Conservation (phyloP, 352 stramenopile species). For the Paralagenidium karlingii region DNA sequence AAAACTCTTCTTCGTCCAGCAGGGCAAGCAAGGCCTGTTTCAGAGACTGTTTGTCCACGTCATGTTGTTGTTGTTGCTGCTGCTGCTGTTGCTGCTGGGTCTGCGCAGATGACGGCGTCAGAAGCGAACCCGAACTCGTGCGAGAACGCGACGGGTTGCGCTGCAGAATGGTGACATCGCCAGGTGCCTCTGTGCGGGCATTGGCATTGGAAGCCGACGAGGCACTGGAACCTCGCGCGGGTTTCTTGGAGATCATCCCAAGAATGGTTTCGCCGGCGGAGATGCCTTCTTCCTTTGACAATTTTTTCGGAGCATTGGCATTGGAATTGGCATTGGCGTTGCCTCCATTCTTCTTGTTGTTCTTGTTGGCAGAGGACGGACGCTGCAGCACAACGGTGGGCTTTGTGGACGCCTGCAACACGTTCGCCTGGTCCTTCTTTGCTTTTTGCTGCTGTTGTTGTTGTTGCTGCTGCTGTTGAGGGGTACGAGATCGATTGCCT, state of each 20-base stretch:
- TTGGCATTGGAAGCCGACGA: not conserved
- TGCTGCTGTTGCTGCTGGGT: constrained; percentile 15
- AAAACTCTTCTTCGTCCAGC: constrained; percentile 73
- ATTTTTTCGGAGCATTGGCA: constrained; percentile 30
- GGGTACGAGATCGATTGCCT: too few species aligned
- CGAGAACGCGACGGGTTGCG: constrained; percentile 9
- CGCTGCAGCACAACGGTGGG: constrained; percentile 9
- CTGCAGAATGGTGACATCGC: constrained; percentile 2
- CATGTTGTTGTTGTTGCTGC: constrained; percentile 7
- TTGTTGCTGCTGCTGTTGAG: constrained; percentile 7
- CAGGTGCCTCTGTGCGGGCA: not conserved
- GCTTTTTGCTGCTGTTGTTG: constrained; percentile 14
- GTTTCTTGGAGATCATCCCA: constrained; percentile 57
- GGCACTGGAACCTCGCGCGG: too few species aligned
- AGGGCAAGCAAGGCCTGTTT: constrained; percentile 74
- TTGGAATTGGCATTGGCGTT: constrained; percentile 6
- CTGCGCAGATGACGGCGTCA: too few species aligned
- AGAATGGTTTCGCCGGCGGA: constrained; percentile 71
- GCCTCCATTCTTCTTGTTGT: constrained; percentile 13
- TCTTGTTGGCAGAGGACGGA: constrained; percentile 16
- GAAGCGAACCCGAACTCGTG: constrained; percentile 1
- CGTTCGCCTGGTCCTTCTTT: constrained; percentile 5
- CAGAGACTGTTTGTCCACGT: constrained; percentile 73
- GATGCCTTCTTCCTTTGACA: constrained; percentile 70
- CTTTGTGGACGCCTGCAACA: constrained; percentile 4